phyloP scores from a whole-genome alignment of 2,329 filamentous ascomycete species.

The Pseudogymnoascus sp. region DNA sequence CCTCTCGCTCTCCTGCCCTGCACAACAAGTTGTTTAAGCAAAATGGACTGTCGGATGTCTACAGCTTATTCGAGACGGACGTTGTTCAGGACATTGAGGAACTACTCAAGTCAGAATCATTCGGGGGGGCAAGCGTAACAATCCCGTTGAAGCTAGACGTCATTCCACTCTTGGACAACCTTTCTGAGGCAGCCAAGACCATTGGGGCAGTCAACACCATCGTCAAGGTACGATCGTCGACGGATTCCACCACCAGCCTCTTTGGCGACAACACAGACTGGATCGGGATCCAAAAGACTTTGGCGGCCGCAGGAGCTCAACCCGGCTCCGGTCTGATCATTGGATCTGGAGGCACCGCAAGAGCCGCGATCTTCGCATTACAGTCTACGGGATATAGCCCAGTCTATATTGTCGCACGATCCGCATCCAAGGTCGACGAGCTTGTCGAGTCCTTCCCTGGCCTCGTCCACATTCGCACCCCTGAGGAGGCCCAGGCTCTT shows the following conservation, averaged over 20 bases:
- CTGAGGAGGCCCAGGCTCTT: slow-evolving; percentile 43
- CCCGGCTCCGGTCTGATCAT: slow-evolving; percentile 65
- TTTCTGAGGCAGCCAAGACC: slow-evolving; percentile 66
- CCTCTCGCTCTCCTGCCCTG: slow-evolving; percentile 77
- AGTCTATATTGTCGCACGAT: slow-evolving; percentile 80
- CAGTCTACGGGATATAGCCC: slow-evolving; percentile 75
- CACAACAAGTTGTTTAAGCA: slow-evolving; percentile 78
- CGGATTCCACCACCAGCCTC: slow-evolving; percentile 38
- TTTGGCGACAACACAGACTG: slow-evolving; percentile 93
- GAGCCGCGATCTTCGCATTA: slow-evolving; percentile 83
- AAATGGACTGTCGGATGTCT: slow-evolving; percentile 77
- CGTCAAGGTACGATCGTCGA: slow-evolving; percentile 43
- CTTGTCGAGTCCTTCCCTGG: slow-evolving; percentile 65
- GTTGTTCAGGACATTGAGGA: slow-evolving; percentile 50
- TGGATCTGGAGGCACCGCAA: slow-evolving; percentile 83
- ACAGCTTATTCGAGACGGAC: slow-evolving; percentile 67
- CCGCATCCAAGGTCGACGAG: slow-evolving; percentile 54
- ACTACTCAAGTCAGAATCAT: slow-evolving; percentile 61
- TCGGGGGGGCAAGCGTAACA: slow-evolving; percentile 90
- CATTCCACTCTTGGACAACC: slow-evolving; percentile 68
- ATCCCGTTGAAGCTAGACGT: slow-evolving; percentile 91
- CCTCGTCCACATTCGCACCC: slow-evolving; percentile 9
- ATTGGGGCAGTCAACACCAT: slow-evolving; percentile 97
- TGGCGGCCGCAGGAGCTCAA: slow-evolving; percentile 31
- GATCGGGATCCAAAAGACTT: slow-evolving; percentile 77